These are phyloP conservation scores for Dactylis glomerata DNA, from an alignment of 176 grass and related monocot species.

Conservation along the genomic window DNA sequence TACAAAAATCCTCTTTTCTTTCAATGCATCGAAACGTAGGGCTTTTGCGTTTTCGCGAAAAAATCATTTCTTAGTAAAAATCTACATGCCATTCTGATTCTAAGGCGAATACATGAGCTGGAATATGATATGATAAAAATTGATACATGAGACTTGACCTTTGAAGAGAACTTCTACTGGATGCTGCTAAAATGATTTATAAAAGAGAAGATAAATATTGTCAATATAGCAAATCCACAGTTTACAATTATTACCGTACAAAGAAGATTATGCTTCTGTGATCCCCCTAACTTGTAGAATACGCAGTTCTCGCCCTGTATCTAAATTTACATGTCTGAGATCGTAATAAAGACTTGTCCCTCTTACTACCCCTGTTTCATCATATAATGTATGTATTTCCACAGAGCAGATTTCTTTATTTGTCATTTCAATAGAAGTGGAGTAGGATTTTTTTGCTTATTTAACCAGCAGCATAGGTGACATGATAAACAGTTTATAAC, in stretches of 20 bases:
- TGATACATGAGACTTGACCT: neutral
- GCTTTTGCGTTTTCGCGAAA: too few relatives aligned
- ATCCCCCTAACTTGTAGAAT: neutral
- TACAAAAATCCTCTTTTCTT: too few relatives aligned
- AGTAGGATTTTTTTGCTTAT: neutral
- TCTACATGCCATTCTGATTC: neutral
- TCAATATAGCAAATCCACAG: neutral
- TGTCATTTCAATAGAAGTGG: neutral
- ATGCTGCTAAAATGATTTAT: neutral
- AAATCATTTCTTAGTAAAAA: neutral
- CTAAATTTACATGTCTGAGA: neutral
- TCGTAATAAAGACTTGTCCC: neutral
- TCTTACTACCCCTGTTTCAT: neutral
- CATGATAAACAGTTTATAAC: neutral
- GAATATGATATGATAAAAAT: neutral
- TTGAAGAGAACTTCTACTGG: neutral
- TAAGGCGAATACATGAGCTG: neutral
- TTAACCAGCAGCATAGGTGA: neutral
- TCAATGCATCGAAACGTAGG: too few relatives aligned
- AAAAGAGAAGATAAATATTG: neutral
- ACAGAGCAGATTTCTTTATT: neutral
- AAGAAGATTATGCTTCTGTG: neutral
- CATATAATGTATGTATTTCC: neutral
- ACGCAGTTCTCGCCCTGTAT: neutral
- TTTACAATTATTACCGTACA: neutral